Conservation (phyloP, 2,329 filamentous ascomycete genomes). For the Scedosporium boydii region DNA sequence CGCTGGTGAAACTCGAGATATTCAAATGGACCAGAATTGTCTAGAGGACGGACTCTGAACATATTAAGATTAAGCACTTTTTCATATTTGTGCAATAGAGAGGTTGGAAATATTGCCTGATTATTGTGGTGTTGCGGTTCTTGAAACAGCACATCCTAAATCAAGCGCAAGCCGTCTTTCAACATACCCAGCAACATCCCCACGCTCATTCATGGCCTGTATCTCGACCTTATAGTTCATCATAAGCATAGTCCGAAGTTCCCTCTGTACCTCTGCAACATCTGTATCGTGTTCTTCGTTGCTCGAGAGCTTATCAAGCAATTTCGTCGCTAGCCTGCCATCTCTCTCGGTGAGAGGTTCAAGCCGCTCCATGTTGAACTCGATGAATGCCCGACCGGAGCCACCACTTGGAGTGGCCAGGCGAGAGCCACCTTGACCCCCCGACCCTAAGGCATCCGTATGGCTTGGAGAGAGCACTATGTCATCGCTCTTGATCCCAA, state of each 20-base stretch:
- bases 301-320: conserved; percentile 35
- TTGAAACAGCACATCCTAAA: not conserved
- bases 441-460: not conserved
- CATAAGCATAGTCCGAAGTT: conserved; percentile 65
- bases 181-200: conserved; percentile 41
- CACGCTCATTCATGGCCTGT: conserved; percentile 53
- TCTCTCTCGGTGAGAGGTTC: conserved; percentile 42
- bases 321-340: conserved; percentile 42
- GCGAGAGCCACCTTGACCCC: too few relatives aligned
- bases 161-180: conserved; percentile 27
- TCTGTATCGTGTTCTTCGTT: conserved; percentile 18
- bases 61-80: too few relatives aligned
- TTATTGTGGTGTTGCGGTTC: too few relatives aligned
- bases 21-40: not conserved
- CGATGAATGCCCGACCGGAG: too few relatives aligned
- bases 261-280: conserved; percentile 32
- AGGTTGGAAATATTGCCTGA: too few relatives aligned
- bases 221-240: conserved; percentile 70
- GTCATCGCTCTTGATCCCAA: conserved; percentile 47
- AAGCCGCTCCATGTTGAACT: conserved; percentile 6
- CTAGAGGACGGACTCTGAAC: too few relatives aligned
- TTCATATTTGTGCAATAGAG: too few relatives aligned
- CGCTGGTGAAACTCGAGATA: not conserved
- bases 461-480: conserved; percentile 15
- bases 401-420: too few relatives aligned